phyloP scores from a whole-genome alignment of 208 protist genomes.

The Leishmania tarentolae region DNA sequence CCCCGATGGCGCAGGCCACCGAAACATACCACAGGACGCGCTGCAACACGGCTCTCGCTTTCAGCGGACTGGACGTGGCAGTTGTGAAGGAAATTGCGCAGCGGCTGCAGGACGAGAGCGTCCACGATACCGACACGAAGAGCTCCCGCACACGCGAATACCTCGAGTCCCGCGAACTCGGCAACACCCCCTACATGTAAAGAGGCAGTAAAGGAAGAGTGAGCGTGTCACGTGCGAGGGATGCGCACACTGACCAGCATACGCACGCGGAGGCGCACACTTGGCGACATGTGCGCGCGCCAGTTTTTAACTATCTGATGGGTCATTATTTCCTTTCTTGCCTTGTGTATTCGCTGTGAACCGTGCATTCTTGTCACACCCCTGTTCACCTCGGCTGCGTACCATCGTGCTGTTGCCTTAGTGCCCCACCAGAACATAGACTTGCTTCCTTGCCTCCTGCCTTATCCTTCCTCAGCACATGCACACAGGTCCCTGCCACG shows the following conservation, averaged over 20 bases:
- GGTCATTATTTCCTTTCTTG: not conserved
- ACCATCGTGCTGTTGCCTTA: not conserved
- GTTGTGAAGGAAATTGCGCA: constrained; percentile 37
- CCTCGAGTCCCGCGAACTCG: constrained; percentile 23
- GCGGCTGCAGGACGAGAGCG: constrained; percentile 5
- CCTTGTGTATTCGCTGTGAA: not conserved
- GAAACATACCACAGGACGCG: not conserved
- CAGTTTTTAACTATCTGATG: not conserved
- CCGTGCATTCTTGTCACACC: not conserved
- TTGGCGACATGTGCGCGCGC: not conserved
- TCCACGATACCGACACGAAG: not conserved
- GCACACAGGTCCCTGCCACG: not conserved
- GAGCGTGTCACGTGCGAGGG: not conserved
- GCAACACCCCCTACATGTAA: constrained; percentile 31
- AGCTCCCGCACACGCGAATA: constrained; percentile 12
- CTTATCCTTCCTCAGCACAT: not conserved
- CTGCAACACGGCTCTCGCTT: constrained; percentile 29
- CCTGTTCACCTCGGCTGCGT: not conserved
- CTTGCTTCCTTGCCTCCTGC: not conserved
- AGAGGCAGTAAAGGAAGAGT: not conserved
- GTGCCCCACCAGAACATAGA: not conserved
- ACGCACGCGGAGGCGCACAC: not conserved
- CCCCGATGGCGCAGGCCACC: not conserved
- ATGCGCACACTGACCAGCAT: not conserved
- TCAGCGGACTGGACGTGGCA: constrained; percentile 30